Evolutionary conservation across 2,329 filamentous ascomycete species (phyloP), one percentile per base, ranked within the genome.

Genomic region (Colletotrichum coccodes): DNA sequence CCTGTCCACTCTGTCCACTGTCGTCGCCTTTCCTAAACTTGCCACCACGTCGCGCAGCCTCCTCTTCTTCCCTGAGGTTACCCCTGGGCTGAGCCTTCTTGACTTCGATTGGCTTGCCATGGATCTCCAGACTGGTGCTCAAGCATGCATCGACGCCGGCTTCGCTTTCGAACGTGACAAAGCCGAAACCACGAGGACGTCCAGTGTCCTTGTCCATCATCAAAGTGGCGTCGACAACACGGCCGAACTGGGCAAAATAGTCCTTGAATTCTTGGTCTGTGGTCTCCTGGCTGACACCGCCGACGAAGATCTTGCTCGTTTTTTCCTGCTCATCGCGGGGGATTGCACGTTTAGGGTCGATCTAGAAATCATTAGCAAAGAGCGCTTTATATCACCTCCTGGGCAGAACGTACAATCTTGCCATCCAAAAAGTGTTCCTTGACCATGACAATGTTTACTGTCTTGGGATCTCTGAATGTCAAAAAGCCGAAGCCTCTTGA

Each of bases 161-260:
- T 76, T 99, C 96, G 73, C 92, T 97, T 81, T 99, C 96, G 75
- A 99, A 99, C 0, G 96, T 99, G 60, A 99, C 96, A 79, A 99
- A 99, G 16, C 96, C 96, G 76, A 99, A 99, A 2, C 96, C 96
- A 77, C 96, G 89, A 3, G 96, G 96, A 46, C 96, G 90, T n/a
- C 96, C 96, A 1, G 96, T 99, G 79, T 99, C 96, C 82, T 99
- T 99, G 80, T 99, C 96, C 91, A 99, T 99, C 96, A 99, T 99
- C 3, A 99, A 89, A 0, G 96, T 99, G 2, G 96, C 96, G 81
- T 99, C 96, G 44, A 99, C 92, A 23, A 99, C 96, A 70, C 95
- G 91, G 32, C 96, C 96, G 75, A 98, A 99, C 76, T 97, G 94
- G 76, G 93, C 94, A 83, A 99, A 99, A 82, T 97, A 99, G 69